Evolutionary conservation across 2,329 filamentous ascomycete species (phyloP).

Genomic region (Aureobasidium zeae): DNA sequence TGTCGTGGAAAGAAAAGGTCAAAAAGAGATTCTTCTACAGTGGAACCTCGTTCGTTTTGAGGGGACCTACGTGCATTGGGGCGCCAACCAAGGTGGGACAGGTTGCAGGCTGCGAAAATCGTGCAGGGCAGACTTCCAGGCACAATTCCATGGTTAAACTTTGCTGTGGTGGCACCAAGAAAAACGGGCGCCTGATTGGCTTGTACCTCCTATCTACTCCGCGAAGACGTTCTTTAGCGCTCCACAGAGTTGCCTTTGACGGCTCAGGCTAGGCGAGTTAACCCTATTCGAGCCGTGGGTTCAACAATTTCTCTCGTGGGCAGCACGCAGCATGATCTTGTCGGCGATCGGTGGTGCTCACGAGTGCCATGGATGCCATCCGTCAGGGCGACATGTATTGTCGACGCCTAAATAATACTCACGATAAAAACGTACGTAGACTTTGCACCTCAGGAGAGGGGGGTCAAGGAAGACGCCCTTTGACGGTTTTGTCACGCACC

Average conservation of each 20-base stretch:
- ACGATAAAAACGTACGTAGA: too few relatives aligned
- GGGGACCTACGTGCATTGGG: constrained; percentile 8
- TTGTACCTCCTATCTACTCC: constrained; percentile 5
- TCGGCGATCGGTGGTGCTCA: constrained; percentile 13
- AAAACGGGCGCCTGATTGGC: constrained; percentile 5
- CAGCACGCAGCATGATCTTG: constrained; percentile 3
- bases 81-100: constrained; percentile 11
- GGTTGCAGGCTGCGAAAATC: constrained; percentile 14
- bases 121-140: constrained; percentile 13
- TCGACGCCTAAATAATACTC: too few relatives aligned
- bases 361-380: constrained; percentile 1
- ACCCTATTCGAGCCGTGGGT: constrained; percentile 13
- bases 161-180: not conserved
- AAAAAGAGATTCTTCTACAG: constrained; percentile 11
- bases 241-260: not conserved
- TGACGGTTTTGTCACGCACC: too few relatives aligned
- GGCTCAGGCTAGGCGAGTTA: constrained; percentile 6
- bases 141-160: constrained; percentile 2
- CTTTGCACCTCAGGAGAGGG: too few relatives aligned
- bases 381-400: too few relatives aligned
- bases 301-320: not conserved
- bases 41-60: constrained; percentile 14
- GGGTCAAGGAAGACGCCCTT: too few relatives aligned
- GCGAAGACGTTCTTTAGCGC: constrained; percentile 9
- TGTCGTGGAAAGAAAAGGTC: constrained; percentile 5